Conservation (phyloP, 2,329 filamentous ascomycete species). For the Oidium heveae region DNA sequence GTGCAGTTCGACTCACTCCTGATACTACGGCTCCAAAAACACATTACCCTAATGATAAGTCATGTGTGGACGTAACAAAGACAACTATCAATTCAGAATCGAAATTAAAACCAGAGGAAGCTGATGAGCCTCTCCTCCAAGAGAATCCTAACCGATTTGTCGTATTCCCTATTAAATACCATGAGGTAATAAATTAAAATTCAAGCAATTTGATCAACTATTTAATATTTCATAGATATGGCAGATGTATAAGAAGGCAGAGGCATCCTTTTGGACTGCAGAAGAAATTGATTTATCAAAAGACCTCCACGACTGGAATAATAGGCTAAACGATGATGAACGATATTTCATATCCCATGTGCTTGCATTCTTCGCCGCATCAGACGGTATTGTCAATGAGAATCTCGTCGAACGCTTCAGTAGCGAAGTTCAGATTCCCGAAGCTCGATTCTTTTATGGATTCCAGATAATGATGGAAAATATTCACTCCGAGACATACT, state of each 20-base stretch:
- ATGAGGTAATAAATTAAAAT: constrained; percentile 45
- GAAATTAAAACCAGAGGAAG: constrained; percentile 41
- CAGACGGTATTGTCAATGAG: constrained; percentile 98
- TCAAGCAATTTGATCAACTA: background rate
- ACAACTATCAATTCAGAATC: constrained; percentile 21
- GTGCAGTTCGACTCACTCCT: background rate
- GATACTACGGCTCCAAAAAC: background rate
- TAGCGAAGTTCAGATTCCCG: constrained; percentile 84
- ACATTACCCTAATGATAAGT: constrained; percentile 17
- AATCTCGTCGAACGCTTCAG: constrained; percentile 97
- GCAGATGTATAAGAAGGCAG: constrained; percentile 99
- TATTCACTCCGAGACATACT: constrained; percentile 99
- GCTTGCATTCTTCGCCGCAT: constrained; percentile 95
- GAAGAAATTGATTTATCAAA: constrained; percentile 99
- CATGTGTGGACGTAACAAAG: constrained; percentile 24
- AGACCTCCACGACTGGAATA: constrained; percentile 98
- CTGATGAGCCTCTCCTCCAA: constrained; percentile 70
- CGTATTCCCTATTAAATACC: constrained; percentile 96
- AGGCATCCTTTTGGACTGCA: constrained; percentile 98
- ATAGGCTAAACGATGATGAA: constrained; percentile 88
- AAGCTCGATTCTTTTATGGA: constrained; percentile 98
- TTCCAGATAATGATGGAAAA: constrained; percentile 99
- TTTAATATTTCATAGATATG: constrained; percentile 45
- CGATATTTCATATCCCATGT: constrained; percentile 97
- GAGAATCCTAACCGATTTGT: constrained; percentile 95